Evolutionary conservation across 2,329 filamentous ascomycete species (phyloP), one percentile per base, ranked within the genome.

Genomic region (Didymella lethalis): DNA sequence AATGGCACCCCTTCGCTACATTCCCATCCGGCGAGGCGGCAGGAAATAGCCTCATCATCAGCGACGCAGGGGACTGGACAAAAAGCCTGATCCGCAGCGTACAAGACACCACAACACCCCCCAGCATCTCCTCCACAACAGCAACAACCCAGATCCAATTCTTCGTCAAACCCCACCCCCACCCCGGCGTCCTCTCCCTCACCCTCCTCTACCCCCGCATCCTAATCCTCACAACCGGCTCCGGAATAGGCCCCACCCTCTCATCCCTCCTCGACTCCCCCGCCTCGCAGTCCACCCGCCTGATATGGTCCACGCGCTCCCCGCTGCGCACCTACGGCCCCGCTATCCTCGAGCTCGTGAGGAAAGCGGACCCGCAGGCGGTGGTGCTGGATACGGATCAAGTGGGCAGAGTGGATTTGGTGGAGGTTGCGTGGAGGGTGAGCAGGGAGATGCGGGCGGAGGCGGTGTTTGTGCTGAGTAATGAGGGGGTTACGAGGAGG

Each of bases 391-490:
- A 93, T 71, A 91, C 89, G 2, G 82, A 82, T 54, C 71, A 76
- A 34, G 79, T 80, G 31, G 88, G 87, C 0, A 81, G 88, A 7
- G 83, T 87, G 2, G 85, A 91, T 71, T 83, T 90, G 72, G 68
- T 88, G 28, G 80, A 80, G 12, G 78, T 86, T 45, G 81, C 83
- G 38, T 87, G 84, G 66, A 76, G 79, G 8, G 78, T 88, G 50
- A 79, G 78, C 48, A 68, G 67, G 48, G 75, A 83, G 31, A 79
- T 79, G 26, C 64, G 77, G 0, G 83, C 84, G 1, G 89, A 92
- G 80, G 90, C 89, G 2, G 88, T 92, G 36, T 88, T 91, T 69
- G 84, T 92, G 59, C 88, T 93, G 67, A 87, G 87, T 54, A 93
- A 92, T 72, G 85, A 88, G 57, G 83, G 77, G 56, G 83, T 91